Base-by-base conservation (phyloP, 331 rosid species). In the Quercus phellos region DNA sequence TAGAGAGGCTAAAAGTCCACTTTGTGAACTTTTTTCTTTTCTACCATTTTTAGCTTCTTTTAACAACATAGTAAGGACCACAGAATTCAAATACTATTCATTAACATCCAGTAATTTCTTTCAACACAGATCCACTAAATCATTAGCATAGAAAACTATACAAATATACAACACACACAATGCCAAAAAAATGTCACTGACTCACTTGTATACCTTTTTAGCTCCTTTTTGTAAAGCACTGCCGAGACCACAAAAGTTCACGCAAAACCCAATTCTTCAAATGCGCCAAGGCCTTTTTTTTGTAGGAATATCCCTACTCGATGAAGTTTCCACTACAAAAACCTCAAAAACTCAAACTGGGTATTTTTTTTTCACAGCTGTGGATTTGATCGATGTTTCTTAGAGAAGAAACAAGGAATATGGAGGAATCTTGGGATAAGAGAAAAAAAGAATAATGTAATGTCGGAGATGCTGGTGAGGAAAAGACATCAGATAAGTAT, bases 391-490 rank as follows among this genome's bases (percentile, higher is more conserved):
- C 64, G 35, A 67, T 10, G 51, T 42, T 22, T 22, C 21, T 59
- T 14, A 29, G 61, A 78, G 43, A 4, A 12, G 72, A 70, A 24
- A 3, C 60, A 16, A 29, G 43, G 55, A 51, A 71, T 43, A 61
- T 16, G 68, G 30, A 19, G 77, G 80, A 61, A 79, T 76, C 86
- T 59, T 73, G 24, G 73, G 61, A 69, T 30, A 61, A 30, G 75
- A 74, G 75, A 59, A 76, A n/a, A 42, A 76, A 74, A 74, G 75
- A 67, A 76, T 19, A 42, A 76, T 22, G 46, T 77, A 74, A 76
- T 77, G 63, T 51, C 60, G 77, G 79, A 32, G 70, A 72, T 82
- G 70, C 80, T 73, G 70, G 19, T 19, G 71, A 68, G 74, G 70
- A 53, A 77, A 60, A 42, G 68, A 29, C 80, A 50, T 78, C 24